These are phyloP conservation scores for Botrytis fragariae DNA, from an alignment of 2,329 filamentous ascomycete genomes.

Conservation along the genomic window DNA sequence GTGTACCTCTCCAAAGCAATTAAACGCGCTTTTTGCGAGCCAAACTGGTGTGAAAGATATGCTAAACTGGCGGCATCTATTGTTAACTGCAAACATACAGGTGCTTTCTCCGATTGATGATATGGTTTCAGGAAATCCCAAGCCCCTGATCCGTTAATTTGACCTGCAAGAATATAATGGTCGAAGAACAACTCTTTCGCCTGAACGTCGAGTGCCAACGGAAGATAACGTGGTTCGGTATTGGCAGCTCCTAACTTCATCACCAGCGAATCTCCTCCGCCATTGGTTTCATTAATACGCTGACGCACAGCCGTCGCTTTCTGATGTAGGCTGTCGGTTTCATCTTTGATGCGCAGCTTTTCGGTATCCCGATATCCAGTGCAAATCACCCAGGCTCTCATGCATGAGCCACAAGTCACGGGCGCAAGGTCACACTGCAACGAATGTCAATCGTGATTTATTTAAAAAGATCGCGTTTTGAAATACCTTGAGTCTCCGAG, in stretches of 20 bases:
- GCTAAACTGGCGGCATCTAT: conserved; percentile 23
- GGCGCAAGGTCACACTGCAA: conserved; percentile 28
- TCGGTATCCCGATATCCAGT: conserved; percentile 22
- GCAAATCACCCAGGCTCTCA: conserved; percentile 19
- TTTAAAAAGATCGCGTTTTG: background rate
- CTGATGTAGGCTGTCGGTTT: conserved; percentile 12
- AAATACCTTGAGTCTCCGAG: conserved; percentile 24
- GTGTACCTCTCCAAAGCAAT: conserved; percentile 20
- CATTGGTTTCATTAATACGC: background rate
- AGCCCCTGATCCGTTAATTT: background rate
- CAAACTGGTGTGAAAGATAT: conserved; percentile 21
- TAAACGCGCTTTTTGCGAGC: background rate
- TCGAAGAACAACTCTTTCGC: conserved; percentile 21
- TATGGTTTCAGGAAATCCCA: conserved; percentile 18
- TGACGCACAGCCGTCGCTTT: background rate
- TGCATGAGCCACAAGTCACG: conserved; percentile 19
- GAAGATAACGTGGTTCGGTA: conserved; percentile 5
- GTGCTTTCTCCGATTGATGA: conserved; percentile 1
- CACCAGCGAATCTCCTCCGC: background rate
- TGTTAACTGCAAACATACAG: conserved; percentile 6
- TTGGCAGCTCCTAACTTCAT: background rate
- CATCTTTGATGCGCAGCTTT: conserved; percentile 21
- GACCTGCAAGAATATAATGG: conserved; percentile 16
- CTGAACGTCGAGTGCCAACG: conserved; percentile 19
- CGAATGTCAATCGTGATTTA: background rate